A percentile compares a stretch with the other conserved stretches of the same genome.
These are phyloP conservation scores for Podaxis sp. DNA, from an alignment of 768 basidiomycete species.

Conservation along the genomic window DNA sequence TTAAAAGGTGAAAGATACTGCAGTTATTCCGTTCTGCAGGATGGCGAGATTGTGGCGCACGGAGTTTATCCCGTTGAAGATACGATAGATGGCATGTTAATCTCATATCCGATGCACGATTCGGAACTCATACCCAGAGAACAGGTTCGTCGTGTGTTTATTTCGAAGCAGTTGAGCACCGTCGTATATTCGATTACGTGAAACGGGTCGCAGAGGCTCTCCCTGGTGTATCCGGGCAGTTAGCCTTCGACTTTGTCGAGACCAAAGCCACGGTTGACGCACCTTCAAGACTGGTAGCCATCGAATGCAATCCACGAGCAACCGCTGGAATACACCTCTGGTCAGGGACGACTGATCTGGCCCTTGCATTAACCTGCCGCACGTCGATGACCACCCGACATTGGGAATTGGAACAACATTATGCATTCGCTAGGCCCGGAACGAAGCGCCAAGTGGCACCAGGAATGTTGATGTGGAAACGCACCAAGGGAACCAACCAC, in stretches of 20 bases:
- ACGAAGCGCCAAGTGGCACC: conserved; percentile 21
- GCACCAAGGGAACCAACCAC: conserved; percentile 1
- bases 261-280: neutral
- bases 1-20: conserved; percentile 19
- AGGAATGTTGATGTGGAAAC: conserved; percentile 23
- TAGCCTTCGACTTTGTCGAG: conserved; percentile 23
- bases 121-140: neutral
- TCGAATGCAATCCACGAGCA: conserved; percentile 23
- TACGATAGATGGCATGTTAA: conserved; percentile 21
- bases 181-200: conserved; percentile 15
- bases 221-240: conserved; percentile 18
- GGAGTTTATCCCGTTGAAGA: conserved; percentile 22
- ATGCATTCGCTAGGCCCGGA: conserved; percentile 5
- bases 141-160: conserved; percentile 23
- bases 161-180: conserved; percentile 20
- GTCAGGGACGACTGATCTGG: conserved; percentile 18
- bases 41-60: conserved; percentile 18
- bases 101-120: neutral
- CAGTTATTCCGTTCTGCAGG: conserved; percentile 20
- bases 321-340: conserved; percentile 22
- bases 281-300: conserved; percentile 16
- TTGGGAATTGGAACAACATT: neutral
- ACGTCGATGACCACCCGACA: conserved; percentile 7
- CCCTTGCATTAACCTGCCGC: conserved; percentile 19
- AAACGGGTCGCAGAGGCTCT: conserved; percentile 15